Evolutionary conservation across 2,329 filamentous ascomycete species (phyloP).

Genomic region (Cercospora brassicicola): DNA sequence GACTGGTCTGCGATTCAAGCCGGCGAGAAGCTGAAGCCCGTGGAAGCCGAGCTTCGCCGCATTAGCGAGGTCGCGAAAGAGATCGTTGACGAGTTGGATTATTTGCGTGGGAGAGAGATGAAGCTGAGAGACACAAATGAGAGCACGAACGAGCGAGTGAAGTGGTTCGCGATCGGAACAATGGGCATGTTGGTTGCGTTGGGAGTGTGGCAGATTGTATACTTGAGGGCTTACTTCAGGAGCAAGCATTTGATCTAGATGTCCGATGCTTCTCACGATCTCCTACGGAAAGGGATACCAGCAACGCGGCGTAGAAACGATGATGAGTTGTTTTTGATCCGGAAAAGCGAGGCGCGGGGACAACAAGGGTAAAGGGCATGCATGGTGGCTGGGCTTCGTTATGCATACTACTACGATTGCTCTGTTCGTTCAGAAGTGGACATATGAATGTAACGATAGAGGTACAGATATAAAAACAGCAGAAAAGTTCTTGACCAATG

Average conservation of each 20-base stretch:
- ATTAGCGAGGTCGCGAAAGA: slow-evolving; percentile 89
- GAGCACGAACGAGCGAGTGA: slow-evolving; percentile 97
- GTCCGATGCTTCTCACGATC: not conserved
- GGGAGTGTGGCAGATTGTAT: slow-evolving; percentile 96
- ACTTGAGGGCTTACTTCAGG: slow-evolving; percentile 95
- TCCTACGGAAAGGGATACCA: not conserved
- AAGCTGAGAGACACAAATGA: slow-evolving; percentile 97
- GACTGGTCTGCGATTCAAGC: slow-evolving; percentile 97
- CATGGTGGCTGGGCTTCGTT: not conserved
- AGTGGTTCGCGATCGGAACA: slow-evolving; percentile 95
- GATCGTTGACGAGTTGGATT: slow-evolving; percentile 94
- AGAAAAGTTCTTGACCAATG: not conserved
- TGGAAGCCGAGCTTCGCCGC: slow-evolving; percentile 89
- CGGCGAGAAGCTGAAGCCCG: slow-evolving; percentile 94
- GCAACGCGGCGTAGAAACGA: not conserved
- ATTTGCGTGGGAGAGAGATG: slow-evolving; percentile 84
- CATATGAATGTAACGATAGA: slow-evolving; percentile 4
- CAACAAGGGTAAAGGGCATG: not conserved
- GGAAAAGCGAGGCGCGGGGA: not conserved
- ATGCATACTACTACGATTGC: not conserved
- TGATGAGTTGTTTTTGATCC: not conserved
- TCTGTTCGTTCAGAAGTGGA: not conserved
- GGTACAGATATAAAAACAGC: not conserved
- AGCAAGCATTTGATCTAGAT: slow-evolving; percentile 57
- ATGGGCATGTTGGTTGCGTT: slow-evolving; percentile 87